Percentiles rank a stretch among this genome's conserved stretches.
Evolutionary conservation across 306 rosid species (phyloP).

Genomic region (Sicyos baderoa): DNA sequence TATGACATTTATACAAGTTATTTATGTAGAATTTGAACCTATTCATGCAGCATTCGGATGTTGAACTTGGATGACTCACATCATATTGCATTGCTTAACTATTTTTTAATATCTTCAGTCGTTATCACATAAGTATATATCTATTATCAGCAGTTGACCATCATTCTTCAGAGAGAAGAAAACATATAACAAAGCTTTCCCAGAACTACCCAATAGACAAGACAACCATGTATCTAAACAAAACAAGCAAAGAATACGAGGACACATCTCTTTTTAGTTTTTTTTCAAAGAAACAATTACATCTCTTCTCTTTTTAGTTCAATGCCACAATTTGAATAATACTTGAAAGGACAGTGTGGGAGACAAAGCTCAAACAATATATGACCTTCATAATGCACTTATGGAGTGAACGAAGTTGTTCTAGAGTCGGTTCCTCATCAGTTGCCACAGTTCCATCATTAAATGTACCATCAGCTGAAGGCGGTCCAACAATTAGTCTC

Average conservation of each 20-base stretch:
- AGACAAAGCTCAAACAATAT: constrained; percentile 20
- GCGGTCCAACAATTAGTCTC: constrained; percentile 81
- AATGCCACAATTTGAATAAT: neutral
- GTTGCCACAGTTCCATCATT: constrained; percentile 63
- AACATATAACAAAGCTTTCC: neutral
- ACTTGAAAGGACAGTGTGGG: constrained; percentile 3
- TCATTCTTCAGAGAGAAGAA: neutral
- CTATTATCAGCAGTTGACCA: neutral
- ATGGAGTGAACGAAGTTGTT: constrained; percentile 80
- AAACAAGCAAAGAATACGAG: neutral
- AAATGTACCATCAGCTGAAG: constrained; percentile 69
- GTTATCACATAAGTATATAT: neutral
- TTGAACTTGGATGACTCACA: neutral
- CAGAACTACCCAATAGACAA: neutral
- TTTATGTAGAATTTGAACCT: neutral
- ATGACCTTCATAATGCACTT: constrained; percentile 90
- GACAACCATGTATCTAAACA: neutral
- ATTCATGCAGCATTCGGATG: neutral
- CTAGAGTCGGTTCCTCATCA: constrained; percentile 69
- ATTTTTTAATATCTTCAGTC: neutral
- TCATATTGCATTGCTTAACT: neutral
- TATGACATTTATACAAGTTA: neutral
- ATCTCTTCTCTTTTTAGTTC: neutral
- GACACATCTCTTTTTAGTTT: neutral
- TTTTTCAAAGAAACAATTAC: too few species aligned